Evolutionary conservation across 78 protist species (phyloP), one percentile per base, ranked within the genome.

Genomic region (Polysphondylium violaceum): DNA sequence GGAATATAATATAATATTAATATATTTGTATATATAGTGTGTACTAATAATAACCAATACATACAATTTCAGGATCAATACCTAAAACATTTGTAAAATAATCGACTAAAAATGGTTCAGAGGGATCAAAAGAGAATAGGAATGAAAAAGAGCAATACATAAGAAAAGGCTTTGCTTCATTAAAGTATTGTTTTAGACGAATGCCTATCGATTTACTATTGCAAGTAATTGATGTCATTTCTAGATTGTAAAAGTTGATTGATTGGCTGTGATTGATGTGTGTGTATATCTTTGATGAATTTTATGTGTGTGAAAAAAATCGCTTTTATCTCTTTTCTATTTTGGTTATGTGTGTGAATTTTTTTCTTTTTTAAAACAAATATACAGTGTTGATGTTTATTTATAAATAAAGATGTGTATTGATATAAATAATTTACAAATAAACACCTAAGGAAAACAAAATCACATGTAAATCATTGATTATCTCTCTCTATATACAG

Each of bases 31-130:
- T 21, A 53, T 53, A 53, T 23, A 21, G 33, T 58, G 27, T 25
- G 27, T 11, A 58, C n/a, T 21, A 58, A 58, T 27, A 58, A 59
- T 16, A 27, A 27, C 0, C 31, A 3, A 64, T 38, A 64, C 72
- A 35, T 64, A 64, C 87, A 12, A 77, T 47, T 50, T 7, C 33
- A 19, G 21, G 73, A 43, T 63, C 38, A 6, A 77, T 59, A 14
- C 56, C 35, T 44, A 77, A 50, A 29, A 77, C 87, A 77, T 77
- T 77, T 40, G 87, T 77, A 36, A 77, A 17, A 55, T 77, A 77
- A 11, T 77, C 87, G 1, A 77, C 87, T 33, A 77, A 12, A 64
- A 38, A 77, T 21, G 87, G 87, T 64, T 77, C 87, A n/a, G 69
- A 56, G 0, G 87, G 87, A 12, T 77, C 87, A 31, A 77, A 77